Conservation (phyloP, 495 filamentous ascomycete species). For the Tuber borchii region DNA sequence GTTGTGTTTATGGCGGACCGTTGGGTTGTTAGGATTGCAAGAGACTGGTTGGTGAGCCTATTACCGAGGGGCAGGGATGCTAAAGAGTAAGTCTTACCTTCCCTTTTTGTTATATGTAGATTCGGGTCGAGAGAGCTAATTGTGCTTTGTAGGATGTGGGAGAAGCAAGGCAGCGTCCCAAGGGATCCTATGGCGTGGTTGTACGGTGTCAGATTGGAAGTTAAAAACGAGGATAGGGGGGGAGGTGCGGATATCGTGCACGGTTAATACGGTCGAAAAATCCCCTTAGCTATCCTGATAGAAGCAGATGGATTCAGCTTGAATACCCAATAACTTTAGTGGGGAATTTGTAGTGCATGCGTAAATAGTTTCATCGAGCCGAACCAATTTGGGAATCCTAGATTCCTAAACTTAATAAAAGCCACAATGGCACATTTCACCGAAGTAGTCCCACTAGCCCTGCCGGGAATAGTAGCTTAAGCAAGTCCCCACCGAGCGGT, state of each 20-base stretch:
- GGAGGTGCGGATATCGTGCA: not conserved
- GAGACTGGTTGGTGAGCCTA: conserved; percentile 27
- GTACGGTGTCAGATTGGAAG: conserved; percentile 35
- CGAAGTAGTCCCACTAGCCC: not conserved
- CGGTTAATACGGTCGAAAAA: not conserved
- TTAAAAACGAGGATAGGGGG: conserved; percentile 9
- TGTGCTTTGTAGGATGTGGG: not conserved
- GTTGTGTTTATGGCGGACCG: conserved; percentile 22
- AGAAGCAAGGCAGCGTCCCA: conserved; percentile 8
- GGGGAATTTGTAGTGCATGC: not conserved
- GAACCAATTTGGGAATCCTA: not conserved
- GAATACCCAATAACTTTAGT: not conserved
- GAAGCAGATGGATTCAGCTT: not conserved
- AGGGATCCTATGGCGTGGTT: conserved; percentile 17
- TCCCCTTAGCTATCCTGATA: not conserved
- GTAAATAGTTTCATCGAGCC: not conserved
- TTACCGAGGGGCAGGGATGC: conserved; percentile 20
- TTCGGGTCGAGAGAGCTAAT: not conserved
- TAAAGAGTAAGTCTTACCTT: conserved; percentile 10
- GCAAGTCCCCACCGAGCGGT: not conserved
- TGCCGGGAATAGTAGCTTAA: not conserved
- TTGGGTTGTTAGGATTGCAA: conserved; percentile 34
- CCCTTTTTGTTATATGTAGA: not conserved
- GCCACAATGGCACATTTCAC: not conserved
- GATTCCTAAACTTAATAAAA: not conserved